Evolutionary conservation across 169 alveolate genomes (phyloP).

Genomic region (Plasmodium yoelii): DNA sequence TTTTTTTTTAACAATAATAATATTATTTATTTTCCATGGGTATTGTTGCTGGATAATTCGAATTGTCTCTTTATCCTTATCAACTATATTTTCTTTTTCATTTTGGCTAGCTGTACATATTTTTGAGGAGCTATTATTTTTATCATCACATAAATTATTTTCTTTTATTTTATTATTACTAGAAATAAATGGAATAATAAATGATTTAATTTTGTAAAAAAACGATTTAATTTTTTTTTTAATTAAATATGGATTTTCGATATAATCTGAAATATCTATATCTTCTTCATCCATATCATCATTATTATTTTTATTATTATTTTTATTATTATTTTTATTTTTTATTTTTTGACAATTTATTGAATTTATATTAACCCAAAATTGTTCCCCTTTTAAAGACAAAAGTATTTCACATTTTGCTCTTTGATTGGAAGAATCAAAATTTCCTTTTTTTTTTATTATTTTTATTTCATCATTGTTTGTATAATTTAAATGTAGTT

Average conservation of each 20-base stretch:
- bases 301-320: too few relatives aligned
- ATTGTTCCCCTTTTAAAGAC: slow-evolving; percentile 24
- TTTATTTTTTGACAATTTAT: slow-evolving; percentile 21
- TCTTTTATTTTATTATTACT: slow-evolving; percentile 6
- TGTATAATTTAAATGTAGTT: slow-evolving; percentile 29
- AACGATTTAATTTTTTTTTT: slow-evolving; percentile 44
- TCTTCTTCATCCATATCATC: slow-evolving; percentile 27
- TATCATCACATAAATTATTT: not conserved
- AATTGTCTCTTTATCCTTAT: slow-evolving; percentile 16
- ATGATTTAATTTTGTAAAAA: slow-evolving; percentile 26
- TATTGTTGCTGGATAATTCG: slow-evolving; percentile 15
- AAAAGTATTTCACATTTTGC: slow-evolving; percentile 61
- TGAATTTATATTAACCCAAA: slow-evolving; percentile 32
- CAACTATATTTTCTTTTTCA: not conserved
- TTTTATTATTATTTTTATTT: not conserved
- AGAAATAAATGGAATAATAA: slow-evolving; percentile 25
- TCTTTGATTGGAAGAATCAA: slow-evolving; percentile 53
- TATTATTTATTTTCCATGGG: slow-evolving; percentile 52
- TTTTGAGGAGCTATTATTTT: too few relatives aligned
- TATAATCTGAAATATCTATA: slow-evolving; percentile 40
- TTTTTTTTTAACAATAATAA: slow-evolving; percentile 54
- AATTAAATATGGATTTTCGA: slow-evolving; percentile 70
- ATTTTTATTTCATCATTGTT: slow-evolving; percentile 22
- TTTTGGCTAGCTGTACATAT: too few relatives aligned
- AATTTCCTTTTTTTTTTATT: slow-evolving; percentile 54